A percentile compares a stretch with the other conserved stretches of the same genome.
Evolutionary conservation across 345 rosid species (phyloP).

Genomic region (Murraya paniculata): DNA sequence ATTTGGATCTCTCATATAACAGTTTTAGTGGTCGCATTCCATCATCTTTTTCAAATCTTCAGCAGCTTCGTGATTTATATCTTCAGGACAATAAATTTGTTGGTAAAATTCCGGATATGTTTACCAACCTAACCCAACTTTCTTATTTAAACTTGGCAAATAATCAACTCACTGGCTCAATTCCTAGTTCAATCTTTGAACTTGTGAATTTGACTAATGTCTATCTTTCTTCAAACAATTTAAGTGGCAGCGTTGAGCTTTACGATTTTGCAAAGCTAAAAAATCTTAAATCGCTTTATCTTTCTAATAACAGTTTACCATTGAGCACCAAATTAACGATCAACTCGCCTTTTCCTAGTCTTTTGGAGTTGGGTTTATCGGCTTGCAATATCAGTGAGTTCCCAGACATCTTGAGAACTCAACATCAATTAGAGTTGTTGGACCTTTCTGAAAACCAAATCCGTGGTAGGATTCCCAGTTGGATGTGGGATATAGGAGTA

Average conservation of each 20-base stretch:
- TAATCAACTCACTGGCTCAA: background rate
- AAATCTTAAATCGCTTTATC: background rate
- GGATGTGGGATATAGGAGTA: background rate
- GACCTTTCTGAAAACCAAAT: background rate
- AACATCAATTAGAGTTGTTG: background rate
- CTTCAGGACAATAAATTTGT: accelerated
- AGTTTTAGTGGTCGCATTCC: too few species aligned
- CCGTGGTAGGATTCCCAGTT: too few species aligned
- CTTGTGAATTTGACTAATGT: too few species aligned
- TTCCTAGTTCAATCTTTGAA: constrained; percentile 3
- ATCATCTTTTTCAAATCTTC: too few species aligned
- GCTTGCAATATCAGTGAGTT: background rate
- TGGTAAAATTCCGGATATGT: background rate
- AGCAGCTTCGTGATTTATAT: too few species aligned
- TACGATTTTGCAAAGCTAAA: constrained; percentile 9
- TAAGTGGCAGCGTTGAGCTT: background rate
- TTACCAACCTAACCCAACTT: background rate
- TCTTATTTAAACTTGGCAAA: accelerated
- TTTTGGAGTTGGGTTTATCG: accelerated
- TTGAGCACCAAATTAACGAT: background rate
- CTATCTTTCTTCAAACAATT: too few species aligned
- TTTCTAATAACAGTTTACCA: background rate
- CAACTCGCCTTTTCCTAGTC: background rate
- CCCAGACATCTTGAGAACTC: background rate
- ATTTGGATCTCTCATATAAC: background rate